Evolutionary conservation across 352 stramenopile genomes (phyloP).

Genomic region (Phytophthora sp.): DNA sequence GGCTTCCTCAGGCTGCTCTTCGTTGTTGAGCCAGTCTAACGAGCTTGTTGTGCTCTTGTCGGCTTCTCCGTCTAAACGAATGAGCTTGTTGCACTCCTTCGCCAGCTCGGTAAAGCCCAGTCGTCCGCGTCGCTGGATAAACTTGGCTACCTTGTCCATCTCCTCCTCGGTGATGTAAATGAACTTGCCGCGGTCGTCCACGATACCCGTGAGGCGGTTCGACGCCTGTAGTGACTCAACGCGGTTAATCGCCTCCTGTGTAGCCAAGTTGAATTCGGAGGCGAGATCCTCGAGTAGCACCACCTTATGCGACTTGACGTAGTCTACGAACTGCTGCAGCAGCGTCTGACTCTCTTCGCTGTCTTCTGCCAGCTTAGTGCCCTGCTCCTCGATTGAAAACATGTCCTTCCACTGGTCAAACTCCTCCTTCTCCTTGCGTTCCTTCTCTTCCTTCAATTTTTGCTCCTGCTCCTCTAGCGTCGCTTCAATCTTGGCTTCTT

Average conservation of each 20-base stretch:
- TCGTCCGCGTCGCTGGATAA: constrained; percentile 71
- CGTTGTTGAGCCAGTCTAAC: constrained; percentile 46
- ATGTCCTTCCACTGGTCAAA: constrained; percentile 82
- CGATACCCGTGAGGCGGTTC: constrained; percentile 71
- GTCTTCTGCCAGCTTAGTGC: constrained; percentile 55
- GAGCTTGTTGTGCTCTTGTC: constrained; percentile 45
- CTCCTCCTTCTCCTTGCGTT: constrained; percentile 70
- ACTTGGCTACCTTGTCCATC: constrained; percentile 77
- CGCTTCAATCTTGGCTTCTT: constrained; percentile 56
- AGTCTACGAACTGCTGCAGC: constrained; percentile 77
- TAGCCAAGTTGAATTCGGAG: constrained; percentile 67
- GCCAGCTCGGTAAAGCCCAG: constrained; percentile 66
- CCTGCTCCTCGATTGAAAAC: constrained; percentile 75
- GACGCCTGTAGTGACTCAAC: constrained; percentile 58
- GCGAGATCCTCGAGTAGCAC: constrained; percentile 79
- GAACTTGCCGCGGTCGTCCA: constrained; percentile 85
- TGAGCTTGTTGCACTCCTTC: constrained; percentile 84
- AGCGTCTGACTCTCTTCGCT: constrained; percentile 67
- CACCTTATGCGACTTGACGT: constrained; percentile 79
- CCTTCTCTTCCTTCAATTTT: constrained; percentile 54
- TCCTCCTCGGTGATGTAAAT: constrained; percentile 83
- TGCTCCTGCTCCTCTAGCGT: constrained; percentile 54
- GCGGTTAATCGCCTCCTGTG: constrained; percentile 70
- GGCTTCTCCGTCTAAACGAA: constrained; percentile 60
- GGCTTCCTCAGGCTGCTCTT: constrained; percentile 30